Base-by-base conservation (phyloP, 257 asterid genomes). In the Capsicum baccatum region DNA sequence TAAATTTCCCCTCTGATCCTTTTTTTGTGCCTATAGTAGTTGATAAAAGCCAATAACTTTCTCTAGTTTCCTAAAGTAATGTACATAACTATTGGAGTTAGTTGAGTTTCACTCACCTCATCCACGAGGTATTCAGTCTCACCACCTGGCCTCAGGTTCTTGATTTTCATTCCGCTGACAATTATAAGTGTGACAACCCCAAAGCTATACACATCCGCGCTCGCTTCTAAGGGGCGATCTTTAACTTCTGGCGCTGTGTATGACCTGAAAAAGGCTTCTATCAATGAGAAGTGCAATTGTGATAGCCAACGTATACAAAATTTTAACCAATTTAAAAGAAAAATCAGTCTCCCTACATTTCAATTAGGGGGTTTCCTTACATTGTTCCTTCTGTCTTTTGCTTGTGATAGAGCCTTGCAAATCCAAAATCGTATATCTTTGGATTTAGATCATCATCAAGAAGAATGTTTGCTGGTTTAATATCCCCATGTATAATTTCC, bases 401-500 rank as follows among this genome's bases (percentile, higher is more conserved):
- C 64, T 68, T 54, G 15, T 83, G 42, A 50, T 64, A 69, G 55
- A 83, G 57, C 80, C 14, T 83, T 19, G 70, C 67, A 68, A 83
- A 83, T 83, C 85, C 85, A 37, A 83, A 83, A 56, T 69, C 85
- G 12, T 47, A 68, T 67, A 83, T 83, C 85, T 69, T 83, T 6
- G 85, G 80, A 68, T 83, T 69, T 15, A 54, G 81, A 55, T 68
- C 15, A 14, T 69, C 7, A 39, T 83, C 85, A 33, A 83, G 80
- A 42, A 83, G 42, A 37, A 83, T 83, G 85, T 70, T 69, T 7
- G 33, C 56, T 55, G 81, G 68, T 62, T 16, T 69, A 56, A 83
- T 83, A 83, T 83, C 42, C 42, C 85, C 74, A 14, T 83, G 85
- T 39, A 83, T 42, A 83, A 66, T 82, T 82, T 63, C n/a, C 44